Evolutionary conservation across 768 basidiomycete species (phyloP).

Genomic region (Peribolospora kevripleyi): DNA sequence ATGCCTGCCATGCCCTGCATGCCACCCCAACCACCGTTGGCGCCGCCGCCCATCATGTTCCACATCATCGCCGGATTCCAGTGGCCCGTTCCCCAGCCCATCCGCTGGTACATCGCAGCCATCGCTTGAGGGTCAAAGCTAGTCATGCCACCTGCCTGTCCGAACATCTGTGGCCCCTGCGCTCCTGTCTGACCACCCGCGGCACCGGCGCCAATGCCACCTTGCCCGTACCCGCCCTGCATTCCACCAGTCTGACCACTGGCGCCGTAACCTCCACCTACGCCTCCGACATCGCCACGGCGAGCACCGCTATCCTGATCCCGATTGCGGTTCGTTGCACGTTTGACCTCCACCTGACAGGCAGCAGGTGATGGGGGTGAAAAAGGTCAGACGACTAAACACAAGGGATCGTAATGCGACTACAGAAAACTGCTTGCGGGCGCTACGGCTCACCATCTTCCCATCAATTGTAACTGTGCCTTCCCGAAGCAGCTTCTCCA

Average conservation of each 20-base stretch:
- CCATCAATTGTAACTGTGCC: constrained; percentile 81
- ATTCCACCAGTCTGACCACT: neutral
- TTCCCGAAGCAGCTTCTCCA: constrained; percentile 54
- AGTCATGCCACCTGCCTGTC: constrained; percentile 1
- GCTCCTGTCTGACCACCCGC: neutral
- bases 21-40: constrained; percentile 13
- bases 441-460: constrained; percentile 45
- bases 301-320: constrained; percentile 42
- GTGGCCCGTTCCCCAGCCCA: constrained; percentile 28
- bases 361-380: neutral
- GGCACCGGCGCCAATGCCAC: too few relatives aligned
- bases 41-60: constrained; percentile 9
- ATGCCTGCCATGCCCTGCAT: constrained; percentile 21
- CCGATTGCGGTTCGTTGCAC: constrained; percentile 34
- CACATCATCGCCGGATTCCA: constrained; percentile 19
- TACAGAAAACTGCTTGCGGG: neutral
- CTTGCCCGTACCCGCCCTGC: constrained; percentile 4
- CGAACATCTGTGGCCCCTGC: neutral
- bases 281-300: constrained; percentile 18
- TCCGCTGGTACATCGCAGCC: constrained; percentile 76
- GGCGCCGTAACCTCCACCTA: neutral
- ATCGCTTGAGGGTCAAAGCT: constrained; percentile 73
- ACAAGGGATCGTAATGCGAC: neutral
- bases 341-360: constrained; percentile 77
- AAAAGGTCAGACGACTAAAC: neutral